These are phyloP conservation scores for Pulveroboletus sp. DNA, from an alignment of 768 basidiomycete species.

Conservation along the genomic window DNA sequence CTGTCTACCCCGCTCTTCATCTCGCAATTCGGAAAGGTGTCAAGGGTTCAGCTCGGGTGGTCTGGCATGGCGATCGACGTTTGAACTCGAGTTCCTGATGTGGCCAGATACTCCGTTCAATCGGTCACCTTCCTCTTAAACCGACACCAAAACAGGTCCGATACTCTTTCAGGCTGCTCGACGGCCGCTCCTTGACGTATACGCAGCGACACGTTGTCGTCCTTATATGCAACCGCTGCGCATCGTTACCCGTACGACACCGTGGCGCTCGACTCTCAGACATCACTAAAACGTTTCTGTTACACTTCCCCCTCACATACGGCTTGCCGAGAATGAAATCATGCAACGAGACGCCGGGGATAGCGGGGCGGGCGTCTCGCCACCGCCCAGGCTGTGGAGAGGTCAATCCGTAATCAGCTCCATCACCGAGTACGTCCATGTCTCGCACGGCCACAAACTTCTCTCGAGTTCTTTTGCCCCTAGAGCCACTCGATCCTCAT, in stretches of 20 bases:
- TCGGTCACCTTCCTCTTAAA: conserved; percentile 1
- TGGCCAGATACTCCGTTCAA: conserved; percentile 4
- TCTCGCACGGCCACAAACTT: conserved; percentile 15
- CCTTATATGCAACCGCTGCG: neutral
- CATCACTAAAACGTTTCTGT: conserved; percentile 8
- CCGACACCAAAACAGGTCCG: conserved; percentile 10
- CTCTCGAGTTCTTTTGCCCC: conserved; percentile 23
- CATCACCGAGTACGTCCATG: conserved; percentile 16
- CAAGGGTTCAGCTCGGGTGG: conserved; percentile 17
- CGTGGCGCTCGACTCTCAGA: neutral
- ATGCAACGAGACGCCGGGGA: conserved; percentile 12
- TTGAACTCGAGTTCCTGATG: conserved; percentile 26
- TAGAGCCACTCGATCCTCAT: conserved; percentile 36
- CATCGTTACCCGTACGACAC: conserved; percentile 1
- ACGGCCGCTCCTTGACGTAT: conserved; percentile 21
- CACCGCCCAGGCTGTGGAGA: neutral
- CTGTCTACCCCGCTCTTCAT: conserved; percentile 1
- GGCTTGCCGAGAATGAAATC: conserved; percentile 6
- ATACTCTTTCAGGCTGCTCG: neutral
- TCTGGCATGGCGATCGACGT: conserved; percentile 17
- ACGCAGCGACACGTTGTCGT: conserved; percentile 16
- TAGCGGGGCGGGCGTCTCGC: conserved; percentile 7
- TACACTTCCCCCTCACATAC: neutral
- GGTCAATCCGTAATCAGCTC: conserved; percentile 3
- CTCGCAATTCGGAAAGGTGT: conserved; percentile 14